These are phyloP conservation scores for Apiotrichum sp. DNA, from an alignment of 1,284 basidiomycete genomes.

Conservation along the genomic window DNA sequence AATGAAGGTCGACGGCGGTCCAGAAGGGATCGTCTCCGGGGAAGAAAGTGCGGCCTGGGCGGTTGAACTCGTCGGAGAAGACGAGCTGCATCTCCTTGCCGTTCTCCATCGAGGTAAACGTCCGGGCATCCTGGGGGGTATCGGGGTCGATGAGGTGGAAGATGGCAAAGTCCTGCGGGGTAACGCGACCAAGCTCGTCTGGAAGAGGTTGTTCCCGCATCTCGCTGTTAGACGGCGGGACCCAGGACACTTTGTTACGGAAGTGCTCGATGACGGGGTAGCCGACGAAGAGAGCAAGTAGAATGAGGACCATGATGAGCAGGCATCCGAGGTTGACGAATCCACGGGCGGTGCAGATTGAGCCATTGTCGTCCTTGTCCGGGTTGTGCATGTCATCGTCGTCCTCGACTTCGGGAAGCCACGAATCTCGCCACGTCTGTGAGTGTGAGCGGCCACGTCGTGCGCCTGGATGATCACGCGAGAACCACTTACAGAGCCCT, in stretches of 20 bases:
- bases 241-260: no score
- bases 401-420: conserved; percentile 36
- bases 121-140: conserved; percentile 57
- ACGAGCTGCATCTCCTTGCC: conserved; percentile 63
- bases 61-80: conserved; percentile 83
- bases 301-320: conserved; percentile 55
- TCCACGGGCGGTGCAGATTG: conserved; percentile 65
- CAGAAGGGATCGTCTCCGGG: conserved; percentile 52
- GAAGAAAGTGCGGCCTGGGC: conserved; percentile 53
- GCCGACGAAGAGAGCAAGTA: conserved; percentile 64
- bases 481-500: no score
- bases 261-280: conserved; percentile 65
- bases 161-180: conserved; percentile 43
- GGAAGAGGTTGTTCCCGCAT: no score
- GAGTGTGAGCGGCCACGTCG: no score
- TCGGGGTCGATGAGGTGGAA: conserved; percentile 61
- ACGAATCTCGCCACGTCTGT: not conserved
- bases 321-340: conserved; percentile 71
- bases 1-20: conserved; percentile 50
- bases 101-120: conserved; percentile 59
- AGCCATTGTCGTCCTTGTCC: conserved; percentile 50
- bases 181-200: no score
- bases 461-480: no score
- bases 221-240: no score
- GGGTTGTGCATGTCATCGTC: conserved; percentile 49